Evolutionary conservation across 108 stramenopile species (phyloP).

Genomic region (Stephanodiscus minutulus): DNA sequence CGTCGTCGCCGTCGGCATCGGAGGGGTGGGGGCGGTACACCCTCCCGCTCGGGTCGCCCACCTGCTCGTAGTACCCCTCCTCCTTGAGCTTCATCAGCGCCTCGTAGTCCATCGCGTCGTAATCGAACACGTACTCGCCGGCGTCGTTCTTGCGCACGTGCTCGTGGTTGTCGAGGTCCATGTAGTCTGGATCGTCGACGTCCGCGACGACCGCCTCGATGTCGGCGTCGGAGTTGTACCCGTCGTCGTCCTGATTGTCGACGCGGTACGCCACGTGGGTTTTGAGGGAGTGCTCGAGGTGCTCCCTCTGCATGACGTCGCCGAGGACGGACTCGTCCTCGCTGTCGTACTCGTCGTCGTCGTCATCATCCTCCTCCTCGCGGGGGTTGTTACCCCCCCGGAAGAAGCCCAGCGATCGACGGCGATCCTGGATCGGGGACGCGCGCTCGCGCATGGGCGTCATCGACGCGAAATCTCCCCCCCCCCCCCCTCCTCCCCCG

Average conservation of each 20-base stretch:
- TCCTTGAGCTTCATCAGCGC: conserved; percentile 12
- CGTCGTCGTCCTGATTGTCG: conserved; percentile 46
- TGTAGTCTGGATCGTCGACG: conserved; percentile 37
- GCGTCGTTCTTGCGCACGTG: conserved; percentile 34
- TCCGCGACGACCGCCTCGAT: conserved; percentile 30
- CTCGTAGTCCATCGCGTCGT: conserved; percentile 19
- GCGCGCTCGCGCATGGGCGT: conserved; percentile 15
- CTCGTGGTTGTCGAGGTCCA: conserved; percentile 51
- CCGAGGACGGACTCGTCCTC: conserved; percentile 14
- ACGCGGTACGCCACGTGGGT: conserved; percentile 22
- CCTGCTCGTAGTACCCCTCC: conserved; percentile 9
- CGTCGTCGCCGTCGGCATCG: conserved; percentile 10
- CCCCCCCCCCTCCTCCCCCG: neutral
- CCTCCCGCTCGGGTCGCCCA: conserved; percentile 19
- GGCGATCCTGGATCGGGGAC: neutral
- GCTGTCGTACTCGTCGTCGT: conserved; percentile 16
- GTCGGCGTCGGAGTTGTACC: conserved; percentile 50
- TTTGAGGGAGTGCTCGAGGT: conserved; percentile 4
- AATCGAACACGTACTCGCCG: conserved; percentile 38
- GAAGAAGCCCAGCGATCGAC: neutral
- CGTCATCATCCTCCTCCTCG: neutral
- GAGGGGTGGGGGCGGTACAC: conserved; percentile 2
- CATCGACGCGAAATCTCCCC: neutral
- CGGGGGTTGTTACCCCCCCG: neutral
- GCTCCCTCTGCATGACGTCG: conserved; percentile 10